phyloP scores from a whole-genome alignment of 2,329 filamentous ascomycete species.

The Fonsecaea pedrosoi region DNA sequence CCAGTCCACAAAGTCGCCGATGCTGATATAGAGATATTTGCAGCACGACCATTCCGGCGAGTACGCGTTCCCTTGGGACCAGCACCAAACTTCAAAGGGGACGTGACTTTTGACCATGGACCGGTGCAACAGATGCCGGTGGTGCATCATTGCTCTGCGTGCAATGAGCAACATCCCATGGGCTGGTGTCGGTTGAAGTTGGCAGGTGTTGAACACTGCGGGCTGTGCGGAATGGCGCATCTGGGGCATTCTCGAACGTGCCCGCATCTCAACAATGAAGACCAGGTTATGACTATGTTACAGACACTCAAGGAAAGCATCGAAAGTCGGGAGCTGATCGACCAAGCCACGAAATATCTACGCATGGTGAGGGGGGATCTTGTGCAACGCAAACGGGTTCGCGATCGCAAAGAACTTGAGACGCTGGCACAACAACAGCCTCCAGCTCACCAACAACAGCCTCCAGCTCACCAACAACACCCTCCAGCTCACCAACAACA shows the following conservation, averaged over 20 bases:
- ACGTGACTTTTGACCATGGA: constrained; percentile 31
- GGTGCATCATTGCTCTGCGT: constrained; percentile 58
- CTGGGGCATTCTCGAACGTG: constrained; percentile 64
- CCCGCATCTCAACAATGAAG: constrained; percentile 67
- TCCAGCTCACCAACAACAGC: not conserved
- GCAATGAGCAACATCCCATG: constrained; percentile 58
- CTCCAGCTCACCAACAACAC: not conserved
- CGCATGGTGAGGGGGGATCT: constrained; percentile 63
- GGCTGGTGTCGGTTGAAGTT: constrained; percentile 68
- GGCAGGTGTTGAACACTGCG: constrained; percentile 66
- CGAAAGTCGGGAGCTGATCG: constrained; percentile 61
- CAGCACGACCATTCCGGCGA: constrained; percentile 50
- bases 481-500: not conserved
- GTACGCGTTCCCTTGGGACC: constrained; percentile 42
- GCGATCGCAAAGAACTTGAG: constrained; percentile 36
- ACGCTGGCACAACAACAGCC: constrained; percentile 2
- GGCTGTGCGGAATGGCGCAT: constrained; percentile 69
- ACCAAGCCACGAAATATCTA: constrained; percentile 63
- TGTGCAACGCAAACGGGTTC: constrained; percentile 58
- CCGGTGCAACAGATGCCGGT: constrained; percentile 32
- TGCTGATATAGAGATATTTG: constrained; percentile 20
- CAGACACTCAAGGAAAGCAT: constrained; percentile 65
- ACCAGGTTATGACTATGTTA: constrained; percentile 69
- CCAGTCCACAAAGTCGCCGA: constrained; percentile 21
- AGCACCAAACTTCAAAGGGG: constrained; percentile 40